Percentiles rank a stretch among this genome's conserved stretches.
Evolutionary conservation across 2,329 filamentous ascomycete genomes (phyloP).

Genomic region (Coniella vitis): DNA sequence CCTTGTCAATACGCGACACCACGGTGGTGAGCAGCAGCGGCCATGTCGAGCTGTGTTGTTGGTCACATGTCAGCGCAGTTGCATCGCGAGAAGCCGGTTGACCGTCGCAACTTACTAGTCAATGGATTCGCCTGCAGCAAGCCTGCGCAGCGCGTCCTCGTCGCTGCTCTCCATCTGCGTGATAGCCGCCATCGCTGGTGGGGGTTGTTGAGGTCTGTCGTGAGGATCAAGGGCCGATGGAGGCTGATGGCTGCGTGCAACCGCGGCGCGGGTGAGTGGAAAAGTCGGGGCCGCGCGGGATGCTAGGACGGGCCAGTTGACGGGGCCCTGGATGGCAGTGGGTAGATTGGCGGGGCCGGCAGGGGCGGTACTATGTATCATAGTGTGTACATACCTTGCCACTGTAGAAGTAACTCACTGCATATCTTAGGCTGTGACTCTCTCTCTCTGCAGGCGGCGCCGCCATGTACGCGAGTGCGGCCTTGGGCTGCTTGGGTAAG

Average conservation of each 20-base stretch:
- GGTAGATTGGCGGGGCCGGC: no score
- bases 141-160: conserved; percentile 39
- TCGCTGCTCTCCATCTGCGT: conserved; percentile 54
- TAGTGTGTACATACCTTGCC: no score
- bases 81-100: not conserved
- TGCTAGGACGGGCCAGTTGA: no score
- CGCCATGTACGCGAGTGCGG: no score
- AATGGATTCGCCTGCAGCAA: conserved; percentile 46
- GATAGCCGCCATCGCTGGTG: conserved; percentile 21
- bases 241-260: not conserved
- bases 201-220: conserved; percentile 1
- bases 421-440: no score
- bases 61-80: conserved; percentile 22
- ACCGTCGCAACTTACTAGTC: conserved; percentile 43
- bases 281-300: no score
- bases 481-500: not conserved
- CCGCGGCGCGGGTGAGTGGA: not conserved
- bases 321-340: no score
- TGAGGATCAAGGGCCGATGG: not conserved
- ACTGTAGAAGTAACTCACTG: no score
- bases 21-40: conserved; percentile 58
- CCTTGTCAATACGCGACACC: conserved; percentile 60
- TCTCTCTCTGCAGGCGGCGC: no score
- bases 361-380: no score
- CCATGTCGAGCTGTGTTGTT: conserved; percentile 56